Evolutionary conservation across 2,329 filamentous ascomycete species (phyloP), one percentile per base, ranked within the genome.

Genomic region (Pleochaeta shiraiana): DNA sequence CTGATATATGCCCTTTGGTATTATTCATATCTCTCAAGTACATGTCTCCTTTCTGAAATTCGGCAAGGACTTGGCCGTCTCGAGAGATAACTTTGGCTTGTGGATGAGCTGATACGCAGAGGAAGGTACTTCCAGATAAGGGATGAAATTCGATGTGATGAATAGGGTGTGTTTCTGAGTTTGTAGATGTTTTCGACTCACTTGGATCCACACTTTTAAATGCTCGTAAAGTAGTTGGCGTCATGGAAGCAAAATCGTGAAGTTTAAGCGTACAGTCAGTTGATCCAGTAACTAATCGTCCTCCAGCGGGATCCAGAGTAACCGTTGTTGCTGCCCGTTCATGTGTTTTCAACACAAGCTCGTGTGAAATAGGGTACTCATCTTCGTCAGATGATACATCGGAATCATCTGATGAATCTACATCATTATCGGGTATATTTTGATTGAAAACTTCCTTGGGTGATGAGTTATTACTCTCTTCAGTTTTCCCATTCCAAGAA

Each of bases 21-120:
- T 97, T 91, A 75, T 96, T 83, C 87, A 97, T 95, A 74, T 98
- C 93, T 64, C 92, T 83, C 68, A 98, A 77, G 71, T 98, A 98
- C 91, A 97, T 97, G 73, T 98, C 93, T 57, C 93, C 93, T 76
- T 98, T 98, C 69, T 90, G 86, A 68, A 95, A 97, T 72, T 96
- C 90, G 0, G 86, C 86, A 61, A 95, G 70, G 7, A 87, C 80
- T 55, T 95, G 89, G 45, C 93, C 93, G 76, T 98, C 92, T 71
- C 93, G 84, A 70, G 83, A 88, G 73, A 97, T 80, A 28, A 98
- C 84, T 74, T 90, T 91, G 14, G 92, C 89, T 74, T 97, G 92
- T 1, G 92, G 86, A 47, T 92, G 88, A 6, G 92, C 90, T 7
- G 90, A 87, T 55, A 97, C 79, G 69, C 93, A 95, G 37, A 98